phyloP scores from a whole-genome alignment of 169 alveolate species.

The Cryptosporidium baileyi region DNA sequence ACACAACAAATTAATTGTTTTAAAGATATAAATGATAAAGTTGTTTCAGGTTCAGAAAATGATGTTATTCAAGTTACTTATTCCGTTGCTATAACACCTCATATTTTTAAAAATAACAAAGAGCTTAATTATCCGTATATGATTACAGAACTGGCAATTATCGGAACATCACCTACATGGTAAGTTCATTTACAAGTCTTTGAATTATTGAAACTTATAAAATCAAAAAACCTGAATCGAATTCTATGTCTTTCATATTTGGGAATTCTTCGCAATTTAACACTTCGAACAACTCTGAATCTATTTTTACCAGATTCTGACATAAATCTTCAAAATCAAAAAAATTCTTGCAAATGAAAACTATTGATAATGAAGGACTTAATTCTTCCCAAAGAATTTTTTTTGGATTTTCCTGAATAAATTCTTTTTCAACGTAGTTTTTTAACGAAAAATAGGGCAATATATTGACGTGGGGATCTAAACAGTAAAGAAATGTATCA shows the following conservation, averaged over 20 bases:
- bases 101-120: slow-evolving; percentile 74
- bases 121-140: slow-evolving; percentile 46
- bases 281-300: slow-evolving; percentile 36
- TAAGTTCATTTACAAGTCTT: background rate
- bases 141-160: slow-evolving; percentile 9
- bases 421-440: slow-evolving; percentile 27
- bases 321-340: slow-evolving; percentile 44
- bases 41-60: slow-evolving; percentile 82
- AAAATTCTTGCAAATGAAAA: slow-evolving; percentile 7
- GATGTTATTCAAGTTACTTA: slow-evolving; percentile 88
- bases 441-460: background rate
- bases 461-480: slow-evolving; percentile 55
- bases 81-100: slow-evolving; percentile 85
- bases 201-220: background rate
- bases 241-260: background rate
- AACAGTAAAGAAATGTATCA: slow-evolving; percentile 9
- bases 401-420: slow-evolving; percentile 31
- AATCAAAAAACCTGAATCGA: slow-evolving; percentile 12
- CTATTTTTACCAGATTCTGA: background rate
- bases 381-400: slow-evolving; percentile 50
- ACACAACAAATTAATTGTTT: slow-evolving; percentile 89
- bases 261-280: background rate
- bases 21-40: slow-evolving; percentile 78
- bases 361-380: slow-evolving; percentile 38
- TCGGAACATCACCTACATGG: slow-evolving; percentile 4